Conservation (phyloP, 192 early-diverging fungal genomes). For the Podila epigama region DNA sequence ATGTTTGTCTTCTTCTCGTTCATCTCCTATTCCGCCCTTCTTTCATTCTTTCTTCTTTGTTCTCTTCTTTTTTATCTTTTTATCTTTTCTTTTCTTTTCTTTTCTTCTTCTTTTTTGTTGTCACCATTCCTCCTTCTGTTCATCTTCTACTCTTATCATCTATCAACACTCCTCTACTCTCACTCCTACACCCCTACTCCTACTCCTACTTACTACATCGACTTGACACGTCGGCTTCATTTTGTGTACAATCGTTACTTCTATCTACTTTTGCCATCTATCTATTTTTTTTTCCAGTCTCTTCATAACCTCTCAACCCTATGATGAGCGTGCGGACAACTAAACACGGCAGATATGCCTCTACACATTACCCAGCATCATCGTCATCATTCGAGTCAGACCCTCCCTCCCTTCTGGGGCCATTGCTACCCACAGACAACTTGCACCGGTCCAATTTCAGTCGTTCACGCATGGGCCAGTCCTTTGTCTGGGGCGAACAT, state of each 20-base stretch:
- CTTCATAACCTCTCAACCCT: not conserved
- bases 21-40: not conserved
- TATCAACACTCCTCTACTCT: not conserved
- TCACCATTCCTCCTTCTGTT: not conserved
- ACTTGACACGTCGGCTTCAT: not conserved
- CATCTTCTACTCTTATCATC: not conserved
- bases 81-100: conserved; percentile 2
- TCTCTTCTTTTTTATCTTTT: not conserved
- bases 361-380: conserved; percentile 13
- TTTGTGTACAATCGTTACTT: not conserved
- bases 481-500: conserved; percentile 7
- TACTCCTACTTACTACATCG: not conserved
- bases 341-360: conserved; percentile 23
- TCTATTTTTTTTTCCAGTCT: not conserved
- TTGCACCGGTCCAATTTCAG: conserved; percentile 1
- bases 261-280: not conserved
- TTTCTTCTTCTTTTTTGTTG: conserved; percentile 3
- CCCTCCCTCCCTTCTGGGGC: conserved; percentile 19
- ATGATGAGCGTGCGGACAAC: conserved; percentile 22
- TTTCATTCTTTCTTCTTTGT: not conserved
- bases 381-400: conserved; percentile 6
- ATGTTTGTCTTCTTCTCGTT: not conserved
- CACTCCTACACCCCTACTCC: not conserved
- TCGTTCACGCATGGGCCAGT: not conserved
- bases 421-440: conserved; percentile 13